These are phyloP conservation scores for Juncus effusus DNA, from an alignment of 176 grass and related monocot genomes.

Conservation along the genomic window DNA sequence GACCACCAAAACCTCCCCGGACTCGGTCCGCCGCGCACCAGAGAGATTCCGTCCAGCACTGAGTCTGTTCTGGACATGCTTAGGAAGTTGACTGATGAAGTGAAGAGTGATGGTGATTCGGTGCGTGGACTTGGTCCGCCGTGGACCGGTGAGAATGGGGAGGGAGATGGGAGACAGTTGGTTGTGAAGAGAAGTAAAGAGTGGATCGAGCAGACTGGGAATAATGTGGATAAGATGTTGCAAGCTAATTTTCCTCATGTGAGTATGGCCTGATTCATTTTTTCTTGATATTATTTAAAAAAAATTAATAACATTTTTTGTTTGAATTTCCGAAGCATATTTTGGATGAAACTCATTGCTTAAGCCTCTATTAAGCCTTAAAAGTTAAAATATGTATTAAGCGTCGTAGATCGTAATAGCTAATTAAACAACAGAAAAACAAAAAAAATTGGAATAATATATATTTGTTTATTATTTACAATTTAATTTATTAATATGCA, in stretches of 20 bases:
- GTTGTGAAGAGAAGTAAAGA: constrained; percentile 60
- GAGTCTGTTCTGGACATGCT: constrained; percentile 77
- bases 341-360: neutral
- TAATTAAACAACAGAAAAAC: too few relatives aligned
- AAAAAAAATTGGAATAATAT: too few relatives aligned
- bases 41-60: constrained; percentile 37
- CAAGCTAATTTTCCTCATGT: constrained; percentile 74
- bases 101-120: constrained; percentile 4
- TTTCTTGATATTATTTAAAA: neutral
- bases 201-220: constrained; percentile 73
- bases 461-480: neutral
- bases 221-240: constrained; percentile 85
- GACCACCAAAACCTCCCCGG: constrained; percentile 63
- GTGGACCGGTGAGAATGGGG: constrained; percentile 11
- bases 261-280: constrained; percentile 9
- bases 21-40: constrained; percentile 23
- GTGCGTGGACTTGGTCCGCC: too few relatives aligned
- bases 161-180: neutral
- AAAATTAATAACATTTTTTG: too few relatives aligned
- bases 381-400: too few relatives aligned
- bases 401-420: too few relatives aligned
- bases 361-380: too few relatives aligned
- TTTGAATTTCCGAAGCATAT: neutral
- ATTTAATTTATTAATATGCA: constrained; percentile 27
- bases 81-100: constrained; percentile 54